phyloP scores from a whole-genome alignment of 257 asterid species.

The Lycium barbarum region DNA sequence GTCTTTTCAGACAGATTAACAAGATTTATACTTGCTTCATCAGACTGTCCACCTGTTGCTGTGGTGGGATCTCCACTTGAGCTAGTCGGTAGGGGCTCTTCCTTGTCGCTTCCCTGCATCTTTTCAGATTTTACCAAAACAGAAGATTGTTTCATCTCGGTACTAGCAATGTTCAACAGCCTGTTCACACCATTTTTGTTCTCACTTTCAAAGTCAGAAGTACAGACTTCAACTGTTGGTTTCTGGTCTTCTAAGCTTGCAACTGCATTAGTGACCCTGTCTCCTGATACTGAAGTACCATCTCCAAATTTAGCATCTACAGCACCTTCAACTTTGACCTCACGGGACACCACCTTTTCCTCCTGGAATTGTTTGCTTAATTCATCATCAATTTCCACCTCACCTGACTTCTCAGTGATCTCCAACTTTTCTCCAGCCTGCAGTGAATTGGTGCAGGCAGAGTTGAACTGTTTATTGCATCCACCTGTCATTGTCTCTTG shows the following conservation, averaged over 20 bases:
- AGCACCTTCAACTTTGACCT: constrained; percentile 31
- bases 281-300: constrained; percentile 35
- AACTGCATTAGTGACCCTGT: constrained; percentile 29
- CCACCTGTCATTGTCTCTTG: constrained; percentile 43
- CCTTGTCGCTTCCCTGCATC: constrained; percentile 36
- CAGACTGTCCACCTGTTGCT: constrained; percentile 44
- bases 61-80: constrained; percentile 31
- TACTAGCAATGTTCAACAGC: constrained; percentile 31
- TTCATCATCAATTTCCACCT: constrained; percentile 42
- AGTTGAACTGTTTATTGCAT: constrained; percentile 31
- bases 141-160: constrained; percentile 35
- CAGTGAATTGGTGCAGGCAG: constrained; percentile 38
- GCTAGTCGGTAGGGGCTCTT: constrained; percentile 33
- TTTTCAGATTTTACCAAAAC: constrained; percentile 36
- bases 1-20: constrained; percentile 36
- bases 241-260: constrained; percentile 37
- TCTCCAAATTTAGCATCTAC: constrained; percentile 37
- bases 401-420: constrained; percentile 44
- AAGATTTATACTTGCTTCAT: constrained; percentile 33
- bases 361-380: constrained; percentile 34
- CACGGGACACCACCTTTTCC: constrained; percentile 39
- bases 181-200: constrained; percentile 37
- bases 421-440: constrained; percentile 39
- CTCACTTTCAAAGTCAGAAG: constrained; percentile 35
- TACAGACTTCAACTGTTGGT: constrained; percentile 37